Evolutionary conservation across 1,139 yeast genomes (phyloP).

Genomic region (Nakaseomyces uthaithaninus): DNA sequence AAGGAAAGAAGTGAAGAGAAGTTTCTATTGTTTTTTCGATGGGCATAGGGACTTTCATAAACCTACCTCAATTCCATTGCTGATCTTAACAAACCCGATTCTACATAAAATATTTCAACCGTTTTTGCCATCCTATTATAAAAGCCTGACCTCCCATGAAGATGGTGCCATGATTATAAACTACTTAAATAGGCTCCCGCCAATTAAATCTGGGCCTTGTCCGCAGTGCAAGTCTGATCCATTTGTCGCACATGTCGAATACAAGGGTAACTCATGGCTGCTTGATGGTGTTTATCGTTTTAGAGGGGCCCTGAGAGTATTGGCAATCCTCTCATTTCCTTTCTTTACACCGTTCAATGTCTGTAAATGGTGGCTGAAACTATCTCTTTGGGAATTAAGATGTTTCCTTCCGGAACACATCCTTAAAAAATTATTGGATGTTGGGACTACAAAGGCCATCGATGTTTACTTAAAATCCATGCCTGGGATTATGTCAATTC

Average conservation of each 20-base stretch:
- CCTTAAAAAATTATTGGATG: constrained; percentile 32
- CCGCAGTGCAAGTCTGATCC: constrained; percentile 9
- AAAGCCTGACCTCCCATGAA: constrained; percentile 1
- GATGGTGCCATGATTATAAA: constrained; percentile 3
- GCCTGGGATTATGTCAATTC: constrained; percentile 16
- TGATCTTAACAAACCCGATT: constrained; percentile 1
- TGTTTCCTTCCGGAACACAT: constrained; percentile 30
- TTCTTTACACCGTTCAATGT: constrained; percentile 3
- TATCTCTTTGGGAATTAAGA: constrained; percentile 18
- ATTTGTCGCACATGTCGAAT: constrained; percentile 12
- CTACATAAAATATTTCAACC: constrained; percentile 3
- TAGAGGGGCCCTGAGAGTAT: neutral
- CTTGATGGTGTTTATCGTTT: neutral
- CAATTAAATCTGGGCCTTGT: constrained; percentile 5
- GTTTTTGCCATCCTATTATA: constrained; percentile 4
- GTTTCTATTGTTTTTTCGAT: constrained; percentile 9
- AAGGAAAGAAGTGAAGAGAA: constrained; percentile 1
- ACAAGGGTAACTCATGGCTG: constrained; percentile 3
- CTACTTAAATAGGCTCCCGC: constrained; percentile 4
- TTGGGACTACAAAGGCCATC: constrained; percentile 25
- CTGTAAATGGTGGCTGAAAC: constrained; percentile 11
- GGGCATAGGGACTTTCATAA: constrained; percentile 11
- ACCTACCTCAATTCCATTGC: constrained; percentile 2
- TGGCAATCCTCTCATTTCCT: neutral
- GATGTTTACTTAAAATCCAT: constrained; percentile 16